Base-by-base conservation (phyloP, 2,329 filamentous ascomycete species). In the Aspergillus sp. region DNA sequence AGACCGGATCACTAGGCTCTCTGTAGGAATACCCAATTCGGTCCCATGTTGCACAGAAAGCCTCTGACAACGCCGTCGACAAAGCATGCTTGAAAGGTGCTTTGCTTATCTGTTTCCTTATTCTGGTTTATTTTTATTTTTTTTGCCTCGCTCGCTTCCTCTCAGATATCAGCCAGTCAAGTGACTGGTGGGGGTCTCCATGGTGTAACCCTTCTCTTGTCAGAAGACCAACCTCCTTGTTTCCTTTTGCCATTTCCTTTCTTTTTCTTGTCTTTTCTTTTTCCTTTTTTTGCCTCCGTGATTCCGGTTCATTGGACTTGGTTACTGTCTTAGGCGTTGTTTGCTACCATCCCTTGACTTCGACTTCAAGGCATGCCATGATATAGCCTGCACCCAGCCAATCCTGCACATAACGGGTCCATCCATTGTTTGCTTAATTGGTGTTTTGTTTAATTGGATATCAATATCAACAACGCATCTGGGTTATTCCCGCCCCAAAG, bases 21-120 rank as follows among this genome's bases (percentile, higher is more conserved):
- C 45, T 36, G 49, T 53, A 46, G 45, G 50, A 9, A 39, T 54
- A 57, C 58, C 55, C 49, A 58, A 58, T 55, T 52, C 29, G 31
- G 39, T 39, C 32, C 36, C 20, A 29, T 18, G 52, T 52, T 16
- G 52, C 20, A 60, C 61, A 59, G 50, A 42, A 42, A 54, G 32
- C 18, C 18, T 20, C 11, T 22, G 31, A 54, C 52, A 45, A 46
- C 52, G 6, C n/a, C 26, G 14, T n/a, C n/a, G 39, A 39, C 14
- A 16, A 36, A 14, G 32, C 51, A 20, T 20, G 29, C 31, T 42
- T n/a, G 36, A 18, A 32, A 9, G n/a, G 22, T 46, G 50, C 29
- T 32, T 12, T 24, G 22, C 36, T 16, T 26, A 46, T 46, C 45
- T 47, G 22, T 20, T 47, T 20, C 9, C 26, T 29, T 7, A 29